Conservation (phyloP, 352 stramenopile genomes). For the Phytophthora sojae region DNA sequence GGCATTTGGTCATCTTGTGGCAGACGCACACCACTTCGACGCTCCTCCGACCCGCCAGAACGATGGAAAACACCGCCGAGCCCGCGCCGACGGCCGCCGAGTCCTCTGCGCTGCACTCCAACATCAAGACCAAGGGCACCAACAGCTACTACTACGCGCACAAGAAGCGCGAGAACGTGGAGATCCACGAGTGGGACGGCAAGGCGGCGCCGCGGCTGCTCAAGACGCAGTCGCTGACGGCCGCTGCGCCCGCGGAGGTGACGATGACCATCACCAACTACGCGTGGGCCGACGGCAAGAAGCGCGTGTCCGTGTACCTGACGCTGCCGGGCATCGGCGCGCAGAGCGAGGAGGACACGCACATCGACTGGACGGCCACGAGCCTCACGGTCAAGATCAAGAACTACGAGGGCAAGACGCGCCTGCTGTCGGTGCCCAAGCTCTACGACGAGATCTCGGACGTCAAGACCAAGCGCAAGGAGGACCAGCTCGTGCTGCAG, state of each 20-base stretch:
- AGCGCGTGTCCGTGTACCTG: slow-evolving; percentile 81
- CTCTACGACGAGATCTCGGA: slow-evolving; percentile 87
- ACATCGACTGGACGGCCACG: slow-evolving; percentile 71
- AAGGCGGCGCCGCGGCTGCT: slow-evolving; percentile 80
- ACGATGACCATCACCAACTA: slow-evolving; percentile 78
- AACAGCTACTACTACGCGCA: slow-evolving; percentile 92
- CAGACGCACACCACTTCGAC: neutral
- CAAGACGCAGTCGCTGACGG: slow-evolving; percentile 49
- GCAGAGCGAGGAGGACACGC: slow-evolving; percentile 68
- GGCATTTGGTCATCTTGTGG: neutral
- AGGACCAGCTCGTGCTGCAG: slow-evolving; percentile 81
- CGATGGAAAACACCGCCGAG: slow-evolving; percentile 36
- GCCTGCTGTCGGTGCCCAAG: slow-evolving; percentile 67
- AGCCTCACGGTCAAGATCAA: slow-evolving; percentile 69
- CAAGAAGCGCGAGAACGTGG: slow-evolving; percentile 81
- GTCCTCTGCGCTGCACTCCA: slow-evolving; percentile 76
- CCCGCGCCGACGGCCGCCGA: slow-evolving; percentile 3
- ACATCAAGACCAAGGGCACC: slow-evolving; percentile 84
- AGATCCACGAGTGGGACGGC: slow-evolving; percentile 87
- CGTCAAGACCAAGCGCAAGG: slow-evolving; percentile 80
- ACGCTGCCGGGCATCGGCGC: slow-evolving; percentile 69
- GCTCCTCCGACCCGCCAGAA: neutral
- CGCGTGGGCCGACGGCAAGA: slow-evolving; percentile 86
- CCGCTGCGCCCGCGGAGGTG: slow-evolving; percentile 43
- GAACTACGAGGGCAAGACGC: slow-evolving; percentile 75